These are phyloP conservation scores for Daedalea quercina DNA, from an alignment of 768 basidiomycete genomes.

Conservation along the genomic window DNA sequence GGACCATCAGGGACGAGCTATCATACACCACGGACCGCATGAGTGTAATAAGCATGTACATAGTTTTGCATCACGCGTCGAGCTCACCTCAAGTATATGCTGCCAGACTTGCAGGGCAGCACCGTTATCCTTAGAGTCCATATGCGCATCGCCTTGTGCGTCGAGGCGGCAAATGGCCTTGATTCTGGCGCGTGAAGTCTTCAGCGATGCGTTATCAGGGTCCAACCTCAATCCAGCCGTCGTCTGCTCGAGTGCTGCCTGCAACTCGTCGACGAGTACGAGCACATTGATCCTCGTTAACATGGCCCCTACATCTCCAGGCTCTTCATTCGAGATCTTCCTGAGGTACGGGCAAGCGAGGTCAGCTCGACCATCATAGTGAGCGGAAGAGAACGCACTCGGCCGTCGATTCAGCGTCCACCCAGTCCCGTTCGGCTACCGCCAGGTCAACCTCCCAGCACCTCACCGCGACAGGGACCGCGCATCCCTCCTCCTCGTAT, in stretches of 20 bases:
- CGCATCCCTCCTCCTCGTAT: conserved; percentile 1
- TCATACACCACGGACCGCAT: not conserved
- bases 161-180: conserved; percentile 72
- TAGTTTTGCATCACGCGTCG: not conserved
- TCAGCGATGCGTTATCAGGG: conserved; percentile 62
- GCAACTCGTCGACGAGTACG: conserved; percentile 60
- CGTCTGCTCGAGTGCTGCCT: conserved; percentile 61
- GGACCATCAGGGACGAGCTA: conserved; percentile 56
- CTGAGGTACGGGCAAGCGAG: conserved; percentile 26
- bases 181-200: conserved; percentile 58
- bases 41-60: no score
- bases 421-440: conserved; percentile 5
- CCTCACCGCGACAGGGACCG: conserved; percentile 1
- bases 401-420: not conserved
- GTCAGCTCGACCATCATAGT: not conserved
- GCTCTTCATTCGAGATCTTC: conserved; percentile 58
- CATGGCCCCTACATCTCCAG: conserved; percentile 69
- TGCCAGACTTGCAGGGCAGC: conserved; percentile 65
- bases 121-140: conserved; percentile 50
- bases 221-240: conserved; percentile 64
- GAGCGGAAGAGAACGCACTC: conserved; percentile 3
- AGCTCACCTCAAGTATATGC: conserved; percentile 55
- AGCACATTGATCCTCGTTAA: conserved; percentile 66
- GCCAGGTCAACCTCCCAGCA: conserved; percentile 7
- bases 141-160: conserved; percentile 60